A percentile compares a stretch with the other conserved stretches of the same genome.
These are phyloP conservation scores for Collybia sordida DNA, from an alignment of 768 basidiomycete species.

Conservation along the genomic window DNA sequence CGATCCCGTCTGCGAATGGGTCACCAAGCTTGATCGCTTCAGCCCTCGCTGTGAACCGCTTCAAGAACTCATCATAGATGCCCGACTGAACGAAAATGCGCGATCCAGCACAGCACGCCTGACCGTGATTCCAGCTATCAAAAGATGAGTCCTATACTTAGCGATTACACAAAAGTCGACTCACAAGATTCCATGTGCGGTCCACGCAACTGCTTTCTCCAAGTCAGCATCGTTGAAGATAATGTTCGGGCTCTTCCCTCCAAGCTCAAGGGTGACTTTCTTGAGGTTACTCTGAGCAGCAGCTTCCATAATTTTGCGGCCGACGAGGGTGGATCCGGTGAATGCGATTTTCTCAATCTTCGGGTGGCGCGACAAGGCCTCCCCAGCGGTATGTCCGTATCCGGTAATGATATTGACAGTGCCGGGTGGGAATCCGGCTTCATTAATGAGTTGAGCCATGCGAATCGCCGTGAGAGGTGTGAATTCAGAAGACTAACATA, in stretches of 20 bases:
- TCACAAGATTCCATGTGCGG: constrained; percentile 66
- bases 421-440: constrained; percentile 80
- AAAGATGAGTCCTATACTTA: background rate
- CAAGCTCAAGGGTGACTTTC: constrained; percentile 73
- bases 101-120: constrained; percentile 84
- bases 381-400: constrained; percentile 67
- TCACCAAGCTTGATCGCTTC: constrained; percentile 63
- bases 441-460: constrained; percentile 52
- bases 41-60: constrained; percentile 56
- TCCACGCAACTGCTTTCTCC: constrained; percentile 67
- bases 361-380: constrained; percentile 69
- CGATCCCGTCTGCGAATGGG: constrained; percentile 58
- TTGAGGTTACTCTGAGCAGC: constrained; percentile 78
- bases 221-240: constrained; percentile 67
- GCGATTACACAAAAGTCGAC: constrained; percentile 19
- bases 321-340: constrained; percentile 65
- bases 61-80: constrained; percentile 81
- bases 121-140: constrained; percentile 65
- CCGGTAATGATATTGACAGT: constrained; percentile 78
- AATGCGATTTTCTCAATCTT: constrained; percentile 62
- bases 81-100: constrained; percentile 81
- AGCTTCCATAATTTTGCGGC: constrained; percentile 73
- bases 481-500: constrained; percentile 65
- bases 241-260: constrained; percentile 66
- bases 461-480: constrained; percentile 71